Conservation (phyloP, 2,329 filamentous ascomycete genomes). For the Penicillium sp. region DNA sequence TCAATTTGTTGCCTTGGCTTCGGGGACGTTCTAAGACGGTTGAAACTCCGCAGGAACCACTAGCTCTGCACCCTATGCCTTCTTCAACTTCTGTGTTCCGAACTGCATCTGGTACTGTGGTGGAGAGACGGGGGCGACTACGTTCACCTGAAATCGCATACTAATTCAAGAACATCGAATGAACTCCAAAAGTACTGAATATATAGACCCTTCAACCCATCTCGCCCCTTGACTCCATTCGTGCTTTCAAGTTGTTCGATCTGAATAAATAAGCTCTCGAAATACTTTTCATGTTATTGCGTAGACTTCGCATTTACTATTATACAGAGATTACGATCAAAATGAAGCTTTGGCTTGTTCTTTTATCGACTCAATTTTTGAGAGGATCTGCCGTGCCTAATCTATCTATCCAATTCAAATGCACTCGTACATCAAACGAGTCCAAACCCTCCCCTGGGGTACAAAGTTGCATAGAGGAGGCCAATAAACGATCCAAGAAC, state of each 20-base stretch:
- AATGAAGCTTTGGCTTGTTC: not conserved
- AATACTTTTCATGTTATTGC: too few species aligned
- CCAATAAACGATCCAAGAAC: not conserved
- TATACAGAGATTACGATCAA: too few species aligned
- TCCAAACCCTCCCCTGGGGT: not conserved
- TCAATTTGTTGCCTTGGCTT: conserved; percentile 66
- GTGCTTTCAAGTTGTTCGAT: too few species aligned
- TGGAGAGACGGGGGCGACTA: conserved; percentile 18
- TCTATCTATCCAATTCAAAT: conserved; percentile 19
- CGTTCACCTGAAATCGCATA: not conserved
- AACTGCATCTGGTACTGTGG: conserved; percentile 52
- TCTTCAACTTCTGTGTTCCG: conserved; percentile 69
- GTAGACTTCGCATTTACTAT: too few species aligned
- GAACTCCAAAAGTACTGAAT: too few species aligned
- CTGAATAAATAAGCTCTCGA: too few species aligned
- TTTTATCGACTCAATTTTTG: conserved; percentile 6
- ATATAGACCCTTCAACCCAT: too few species aligned
- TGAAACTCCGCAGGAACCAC: conserved; percentile 13
- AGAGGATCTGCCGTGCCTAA: conserved; percentile 9
- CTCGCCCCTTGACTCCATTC: too few species aligned
- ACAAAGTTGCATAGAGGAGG: conserved; percentile 3
- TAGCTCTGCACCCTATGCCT: conserved; percentile 52
- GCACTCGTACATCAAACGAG: not conserved
- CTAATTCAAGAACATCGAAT: too few species aligned
- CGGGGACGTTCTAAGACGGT: conserved; percentile 28